Evolutionary conservation across 2,329 filamentous ascomycete genomes (phyloP), one percentile per base, ranked within the genome.

Genomic region (Beauveria pseudobassiana): DNA sequence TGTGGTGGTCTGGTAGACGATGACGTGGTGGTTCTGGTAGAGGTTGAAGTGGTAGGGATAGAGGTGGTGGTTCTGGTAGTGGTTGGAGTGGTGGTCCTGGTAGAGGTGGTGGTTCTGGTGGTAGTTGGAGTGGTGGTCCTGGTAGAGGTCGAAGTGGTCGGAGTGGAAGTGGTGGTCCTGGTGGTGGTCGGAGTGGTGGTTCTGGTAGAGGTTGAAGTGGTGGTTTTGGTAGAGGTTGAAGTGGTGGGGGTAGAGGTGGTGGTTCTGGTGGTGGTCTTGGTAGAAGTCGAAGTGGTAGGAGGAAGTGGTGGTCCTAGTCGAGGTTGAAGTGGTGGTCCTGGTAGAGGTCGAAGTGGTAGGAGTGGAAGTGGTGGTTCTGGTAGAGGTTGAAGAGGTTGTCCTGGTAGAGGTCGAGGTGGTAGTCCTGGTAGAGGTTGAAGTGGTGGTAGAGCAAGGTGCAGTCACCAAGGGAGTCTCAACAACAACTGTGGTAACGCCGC

Each of bases 401-500:
- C 20, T 30, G 12, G 54, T 24, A 14, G 50, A 24, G 3, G 50
- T 38, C 2, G 26, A 34, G 20, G 20, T 22, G 20, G 20, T 22
- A 14, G 57, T 28, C 4, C 34, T 24, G 8, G 26, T 20, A 7
- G 48, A 38, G 22, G 57, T 52, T 12, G 56, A 46, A 20, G 53
- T 28, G 40, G 40, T 56, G 18, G 53, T 18, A 34, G 53, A 3
- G 38, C 57, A 59, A 22, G 34, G 49, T 22, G 20, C 18, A 30
- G 40, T 60, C 7, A 38, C n/a, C 30, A 60, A 28, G 18, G 58
- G 58, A 24, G 42, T 60, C 28, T 60, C 49, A 40, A 60, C 40
- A 10, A 54, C 40, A 18, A 60, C 50, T 2, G 58, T 60, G 1
- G 58, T 60, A 18, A 45, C 16, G 4, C 58, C 58, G 26, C 58